These are phyloP conservation scores for Torrubiella hemipterigena DNA, from an alignment of 2,329 filamentous ascomycete genomes.

Conservation along the genomic window DNA sequence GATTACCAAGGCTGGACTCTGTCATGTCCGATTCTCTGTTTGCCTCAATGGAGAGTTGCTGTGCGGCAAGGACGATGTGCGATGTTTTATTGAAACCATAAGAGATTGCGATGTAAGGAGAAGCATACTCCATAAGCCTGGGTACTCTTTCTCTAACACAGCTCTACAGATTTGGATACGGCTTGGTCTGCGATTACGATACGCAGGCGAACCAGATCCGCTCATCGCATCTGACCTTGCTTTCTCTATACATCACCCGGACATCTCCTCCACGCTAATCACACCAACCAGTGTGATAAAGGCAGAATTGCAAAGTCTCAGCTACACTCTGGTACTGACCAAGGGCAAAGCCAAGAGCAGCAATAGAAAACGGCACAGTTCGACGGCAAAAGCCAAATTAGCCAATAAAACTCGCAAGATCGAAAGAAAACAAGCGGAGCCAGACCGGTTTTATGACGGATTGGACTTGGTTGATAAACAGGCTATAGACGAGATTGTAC, in stretches of 20 bases:
- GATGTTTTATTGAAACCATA: conserved; percentile 11
- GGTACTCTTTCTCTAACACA: background rate
- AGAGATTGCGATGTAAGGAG: conserved; percentile 15
- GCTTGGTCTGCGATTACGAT: conserved; percentile 16
- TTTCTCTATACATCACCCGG: conserved; percentile 24
- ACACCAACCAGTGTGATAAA: no score
- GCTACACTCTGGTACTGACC: no score
- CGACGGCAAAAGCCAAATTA: no score
- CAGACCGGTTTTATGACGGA: no score
- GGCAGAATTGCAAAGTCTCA: no score
- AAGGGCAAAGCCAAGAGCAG: no score
- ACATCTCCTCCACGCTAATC: conserved; percentile 17
- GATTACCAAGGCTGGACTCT: conserved; percentile 18
- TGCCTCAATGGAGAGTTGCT: conserved; percentile 9
- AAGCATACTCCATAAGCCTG: background rate
- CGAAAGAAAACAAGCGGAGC: no score
- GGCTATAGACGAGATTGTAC: no score
- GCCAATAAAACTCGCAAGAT: no score
- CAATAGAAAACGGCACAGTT: no score
- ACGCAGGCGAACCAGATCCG: conserved; percentile 3
- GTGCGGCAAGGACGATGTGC: conserved; percentile 5
- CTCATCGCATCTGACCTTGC: conserved; percentile 10
- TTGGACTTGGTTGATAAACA: no score
- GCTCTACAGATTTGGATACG: conserved; percentile 18
- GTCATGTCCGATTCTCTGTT: conserved; percentile 16